Evolutionary conservation across 2,329 filamentous ascomycete species (phyloP).

Genomic region (Claviceps quebecensis): DNA sequence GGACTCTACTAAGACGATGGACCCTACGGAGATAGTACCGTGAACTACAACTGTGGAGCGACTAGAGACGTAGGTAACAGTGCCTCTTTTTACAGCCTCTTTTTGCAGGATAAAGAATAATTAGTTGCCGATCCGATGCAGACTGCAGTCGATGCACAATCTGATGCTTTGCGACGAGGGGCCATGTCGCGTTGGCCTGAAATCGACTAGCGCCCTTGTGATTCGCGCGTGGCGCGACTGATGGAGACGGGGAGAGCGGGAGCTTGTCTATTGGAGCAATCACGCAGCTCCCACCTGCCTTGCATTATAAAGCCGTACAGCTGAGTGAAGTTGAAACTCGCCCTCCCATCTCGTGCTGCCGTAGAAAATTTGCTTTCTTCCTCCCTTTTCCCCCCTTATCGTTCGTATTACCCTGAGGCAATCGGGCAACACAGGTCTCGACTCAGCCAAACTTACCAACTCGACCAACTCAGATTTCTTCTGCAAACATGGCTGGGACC

Average conservation of each 20-base stretch:
- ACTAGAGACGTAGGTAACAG: too few relatives aligned
- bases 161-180: neutral
- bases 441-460: neutral
- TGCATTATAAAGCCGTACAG: conserved; percentile 12
- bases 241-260: neutral
- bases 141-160: too few relatives aligned
- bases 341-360: conserved; percentile 5
- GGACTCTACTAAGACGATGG: neutral
- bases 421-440: neutral
- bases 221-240: too few relatives aligned
- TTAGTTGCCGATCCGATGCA: too few relatives aligned
- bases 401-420: neutral
- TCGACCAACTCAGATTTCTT: neutral
- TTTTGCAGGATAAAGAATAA: too few relatives aligned
- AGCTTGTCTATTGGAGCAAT: neutral
- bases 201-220: conserved; percentile 14
- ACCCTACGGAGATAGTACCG: too few relatives aligned
- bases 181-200: conserved; percentile 1
- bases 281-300: conserved; percentile 11
- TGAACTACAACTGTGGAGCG: too few relatives aligned
- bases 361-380: conserved; percentile 9
- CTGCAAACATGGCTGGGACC: conserved; percentile 31
- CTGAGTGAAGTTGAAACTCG: conserved; percentile 11
- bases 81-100: too few relatives aligned
- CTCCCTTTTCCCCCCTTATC: conserved; percentile 3